Conservation (phyloP, 2,329 filamentous ascomycete genomes). For the Claviceps monticola region DNA sequence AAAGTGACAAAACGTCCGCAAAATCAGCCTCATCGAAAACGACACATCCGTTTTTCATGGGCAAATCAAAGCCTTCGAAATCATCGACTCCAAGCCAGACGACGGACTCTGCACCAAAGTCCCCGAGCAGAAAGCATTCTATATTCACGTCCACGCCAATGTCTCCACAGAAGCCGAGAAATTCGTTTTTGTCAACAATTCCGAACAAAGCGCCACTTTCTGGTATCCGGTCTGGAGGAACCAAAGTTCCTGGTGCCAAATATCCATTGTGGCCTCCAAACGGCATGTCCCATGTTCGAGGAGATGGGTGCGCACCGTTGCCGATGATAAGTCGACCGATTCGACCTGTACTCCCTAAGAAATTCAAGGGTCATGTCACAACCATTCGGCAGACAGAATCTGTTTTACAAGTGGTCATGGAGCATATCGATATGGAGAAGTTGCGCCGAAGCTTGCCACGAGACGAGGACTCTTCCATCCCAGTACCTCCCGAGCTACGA, state of each 20-base stretch:
- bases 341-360: conserved; percentile 18
- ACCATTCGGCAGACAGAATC: conserved; percentile 28
- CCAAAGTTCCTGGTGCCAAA: conserved; percentile 51
- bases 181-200: conserved; percentile 16
- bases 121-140: conserved; percentile 20
- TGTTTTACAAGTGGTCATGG: conserved; percentile 21
- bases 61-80: conserved; percentile 17
- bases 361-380: conserved; percentile 36
- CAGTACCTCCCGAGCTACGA: conserved; percentile 35
- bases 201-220: conserved; percentile 22
- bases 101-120: conserved; percentile 11
- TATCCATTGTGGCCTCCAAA: conserved; percentile 60
- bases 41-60: conserved; percentile 30
- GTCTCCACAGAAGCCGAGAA: conserved; percentile 31
- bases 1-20: conserved; percentile 4
- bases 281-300: conserved; percentile 50
- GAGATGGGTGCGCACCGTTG: conserved; percentile 12
- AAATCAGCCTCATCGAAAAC: conserved; percentile 13
- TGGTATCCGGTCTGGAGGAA: conserved; percentile 27
- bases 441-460: conserved; percentile 16
- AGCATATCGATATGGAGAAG: conserved; percentile 13
- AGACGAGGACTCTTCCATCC: conserved; percentile 26
- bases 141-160: conserved; percentile 40
- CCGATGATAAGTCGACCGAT: neutral
- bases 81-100: conserved; percentile 10